Conservation (phyloP, 2,329 filamentous ascomycete genomes). For the Aureobasidium sp. region DNA sequence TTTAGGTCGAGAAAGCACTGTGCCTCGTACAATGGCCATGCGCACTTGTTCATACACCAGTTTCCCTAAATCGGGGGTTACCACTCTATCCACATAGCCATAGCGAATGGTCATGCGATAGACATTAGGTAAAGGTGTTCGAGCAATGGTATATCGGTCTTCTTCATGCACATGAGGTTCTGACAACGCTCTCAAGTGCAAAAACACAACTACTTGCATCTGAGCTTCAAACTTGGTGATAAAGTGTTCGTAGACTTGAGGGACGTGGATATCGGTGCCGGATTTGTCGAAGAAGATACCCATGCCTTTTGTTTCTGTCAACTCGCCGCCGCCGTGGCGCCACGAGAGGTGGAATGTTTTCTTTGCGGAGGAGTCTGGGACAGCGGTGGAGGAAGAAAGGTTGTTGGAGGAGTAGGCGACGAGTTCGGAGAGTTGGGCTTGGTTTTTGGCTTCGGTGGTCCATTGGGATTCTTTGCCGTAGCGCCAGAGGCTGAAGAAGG, state of each 20-base stretch:
- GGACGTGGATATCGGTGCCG: conserved; percentile 52
- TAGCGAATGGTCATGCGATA: conserved; percentile 19
- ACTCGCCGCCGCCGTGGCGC: conserved; percentile 28
- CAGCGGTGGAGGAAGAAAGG: conserved; percentile 21
- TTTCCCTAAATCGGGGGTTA: conserved; percentile 17
- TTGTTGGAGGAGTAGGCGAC: conserved; percentile 18
- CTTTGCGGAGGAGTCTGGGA: neutral
- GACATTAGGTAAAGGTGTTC: conserved; percentile 16
- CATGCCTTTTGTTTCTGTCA: conserved; percentile 43
- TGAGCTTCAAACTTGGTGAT: conserved; percentile 19
- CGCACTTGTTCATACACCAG: conserved; percentile 19
- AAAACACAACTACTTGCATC: conserved; percentile 17
- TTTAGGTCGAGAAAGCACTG: neutral
- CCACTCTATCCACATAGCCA: conserved; percentile 19
- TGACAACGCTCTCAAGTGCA: conserved; percentile 19
- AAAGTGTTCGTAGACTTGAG: conserved; percentile 20
- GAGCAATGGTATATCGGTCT: conserved; percentile 17
- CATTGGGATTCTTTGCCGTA: conserved; percentile 74
- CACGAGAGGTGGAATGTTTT: conserved; percentile 28
- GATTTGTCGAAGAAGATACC: conserved; percentile 75
- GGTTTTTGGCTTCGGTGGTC: conserved; percentile 57
- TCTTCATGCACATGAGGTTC: conserved; percentile 16
- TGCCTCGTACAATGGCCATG: conserved; percentile 13
- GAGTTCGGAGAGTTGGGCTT: conserved; percentile 41
- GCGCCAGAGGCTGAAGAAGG: conserved; percentile 64